Evolutionary conservation across 2,329 filamentous ascomycete genomes (phyloP), one percentile per base, ranked within the genome.

Genomic region (Delphinella strobiligena): DNA sequence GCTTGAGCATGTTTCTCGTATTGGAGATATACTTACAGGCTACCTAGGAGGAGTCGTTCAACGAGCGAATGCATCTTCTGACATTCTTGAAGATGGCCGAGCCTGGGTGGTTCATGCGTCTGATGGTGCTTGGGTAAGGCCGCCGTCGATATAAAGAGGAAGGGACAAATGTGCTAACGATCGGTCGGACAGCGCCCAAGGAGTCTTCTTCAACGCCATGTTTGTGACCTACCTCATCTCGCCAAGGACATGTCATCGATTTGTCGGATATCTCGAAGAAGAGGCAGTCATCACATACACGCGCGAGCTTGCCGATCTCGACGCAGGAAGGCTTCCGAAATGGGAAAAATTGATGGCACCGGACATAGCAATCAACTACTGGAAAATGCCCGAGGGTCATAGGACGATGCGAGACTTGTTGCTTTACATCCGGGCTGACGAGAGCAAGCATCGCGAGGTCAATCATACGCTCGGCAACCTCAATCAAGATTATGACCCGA

Each of bases 281-380:
- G 91, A 98, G 61, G 91, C 91, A 7, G 89, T 96, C 1, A 74
- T 93, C 55, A 98, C 91, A 0, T 98, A 98, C 66, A 91, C 86
- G 1, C 78, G 87, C 36, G 84, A 86, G 45, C 82, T 96, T 51
- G 69, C 78, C 49, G 91, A 96, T 54, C 74, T 98, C 17, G 88
- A 96, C 43, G 71, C 73, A 2, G 89, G 89, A n/a, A 74, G 76
- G 43, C 66, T 95, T 11, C 87, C 88, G 1, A 77, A 77, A 51
- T 98, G 91, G 88, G 68, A 75, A 18, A 72, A 78, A 5, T 79
- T 93, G 53, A 52, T 71, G 38, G 85, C 91, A 2, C 91, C 91
- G 0, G 84, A 93, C 44, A 87, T 98, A 48, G 91, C 91, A 0
- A 63, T 95, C 36, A 72, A 78, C 48, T 98, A 98, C 63, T 98